Percentiles rank a stretch among this genome's conserved stretches.
These are phyloP conservation scores for Sphagnum magellanicum DNA, from an alignment of 228 moss, liverwort and hornwort genomes.

Conservation along the genomic window DNA sequence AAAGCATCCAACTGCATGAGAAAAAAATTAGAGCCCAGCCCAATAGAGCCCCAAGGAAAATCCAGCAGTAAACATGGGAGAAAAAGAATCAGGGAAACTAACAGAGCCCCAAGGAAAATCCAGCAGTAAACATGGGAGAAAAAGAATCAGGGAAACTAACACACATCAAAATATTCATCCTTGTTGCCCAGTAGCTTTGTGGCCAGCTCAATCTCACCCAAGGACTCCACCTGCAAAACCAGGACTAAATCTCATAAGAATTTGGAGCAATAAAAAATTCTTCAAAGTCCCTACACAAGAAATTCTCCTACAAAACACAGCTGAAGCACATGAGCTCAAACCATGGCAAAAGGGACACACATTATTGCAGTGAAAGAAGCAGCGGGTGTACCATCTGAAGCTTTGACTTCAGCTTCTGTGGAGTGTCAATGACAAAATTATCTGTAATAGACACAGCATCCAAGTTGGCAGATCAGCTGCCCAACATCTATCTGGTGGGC, in stretches of 20 bases:
- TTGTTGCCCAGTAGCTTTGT: constrained; percentile 54
- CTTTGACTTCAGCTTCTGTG: constrained; percentile 63
- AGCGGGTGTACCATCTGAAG: constrained; percentile 69
- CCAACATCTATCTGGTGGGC: background rate
- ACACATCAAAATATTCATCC: constrained; percentile 40
- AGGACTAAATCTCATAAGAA: background rate
- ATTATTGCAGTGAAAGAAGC: background rate
- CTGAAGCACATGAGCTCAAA: background rate
- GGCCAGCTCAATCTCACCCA: constrained; percentile 96
- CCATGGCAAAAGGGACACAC: background rate
- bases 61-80: background rate
- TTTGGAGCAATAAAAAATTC: too few species aligned
- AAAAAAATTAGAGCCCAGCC: background rate
- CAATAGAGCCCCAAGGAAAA: background rate
- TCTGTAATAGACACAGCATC: constrained; percentile 37
- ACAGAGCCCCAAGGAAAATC: constrained; percentile 5
- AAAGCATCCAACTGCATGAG: background rate
- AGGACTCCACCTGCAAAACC: constrained; percentile 72
- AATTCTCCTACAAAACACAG: too few species aligned
- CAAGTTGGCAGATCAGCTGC: background rate
- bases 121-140: background rate
- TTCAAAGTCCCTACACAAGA: too few species aligned
- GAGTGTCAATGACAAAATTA: constrained; percentile 58
- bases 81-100: background rate
- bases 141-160: constrained; percentile 7